Evolutionary conservation across 257 asterid genomes (phyloP), one percentile per base, ranked within the genome.

Genomic region (Buddleja alternifolia): DNA sequence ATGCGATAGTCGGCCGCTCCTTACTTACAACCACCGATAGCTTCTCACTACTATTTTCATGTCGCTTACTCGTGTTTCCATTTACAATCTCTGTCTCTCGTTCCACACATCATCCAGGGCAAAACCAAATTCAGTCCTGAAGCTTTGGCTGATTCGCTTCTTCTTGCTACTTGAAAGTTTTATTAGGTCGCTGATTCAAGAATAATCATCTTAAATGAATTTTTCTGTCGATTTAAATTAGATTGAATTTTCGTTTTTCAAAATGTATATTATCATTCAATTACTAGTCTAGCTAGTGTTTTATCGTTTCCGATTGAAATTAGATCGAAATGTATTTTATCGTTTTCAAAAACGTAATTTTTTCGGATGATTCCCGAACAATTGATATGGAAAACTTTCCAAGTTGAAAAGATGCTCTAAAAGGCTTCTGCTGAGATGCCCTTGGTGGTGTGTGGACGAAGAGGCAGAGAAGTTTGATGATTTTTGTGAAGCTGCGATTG

Each of bases 81-180:
- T 55, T 16, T 19, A 36, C 68, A 39, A n/a, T 65, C 61, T 65
- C 7, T 64, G 73, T 58, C 7, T 51, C 73, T 70, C 75, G n/a
- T 64, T 36, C 80, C 80, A 76, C 1, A 70, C 69, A 64, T 64
- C 80, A 41, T 75, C 76, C n/a, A 70, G 19, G 60, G 29, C 75
- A 14, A n/a, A 67, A 1, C 66, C 60, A 12, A 8, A n/a, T n/a
- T n/a, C n/a, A n/a, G n/a, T n/a, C n/a, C n/a, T n/a, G n/a, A n/a
- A 11, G 25, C 9, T 40, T 52, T 55, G 36, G 53, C 12, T 36
- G 56, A 39, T 61, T 60, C 61, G 24, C 21, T 32, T 46, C 29
- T 44, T 63, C 56, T n/a, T n/a, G n/a, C 10, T 2, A 41, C 0
- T 44, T 70, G 15, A 21, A 20, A 47, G 24, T n/a, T 45, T 58